These are phyloP conservation scores for Termitomyces eurrhizus DNA, from an alignment of 768 basidiomycete genomes.

Conservation along the genomic window DNA sequence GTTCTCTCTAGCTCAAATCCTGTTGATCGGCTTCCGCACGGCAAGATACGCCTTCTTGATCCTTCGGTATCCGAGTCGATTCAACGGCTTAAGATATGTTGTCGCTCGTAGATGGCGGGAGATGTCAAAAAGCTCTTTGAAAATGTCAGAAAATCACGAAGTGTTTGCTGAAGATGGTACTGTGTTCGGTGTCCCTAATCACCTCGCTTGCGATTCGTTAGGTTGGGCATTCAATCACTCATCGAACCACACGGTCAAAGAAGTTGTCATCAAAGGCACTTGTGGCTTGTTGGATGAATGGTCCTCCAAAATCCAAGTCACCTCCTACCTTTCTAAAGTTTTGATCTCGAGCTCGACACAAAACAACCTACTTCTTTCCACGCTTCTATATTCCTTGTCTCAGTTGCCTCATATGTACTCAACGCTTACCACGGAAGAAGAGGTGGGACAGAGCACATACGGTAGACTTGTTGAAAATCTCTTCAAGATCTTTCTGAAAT, in stretches of 20 bases:
- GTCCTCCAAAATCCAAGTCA: neutral
- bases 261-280: neutral
- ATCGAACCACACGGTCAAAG: neutral
- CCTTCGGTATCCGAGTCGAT: neutral
- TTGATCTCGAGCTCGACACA: neutral
- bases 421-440: neutral
- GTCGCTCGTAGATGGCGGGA: neutral
- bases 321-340: neutral
- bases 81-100: neutral
- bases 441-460: neutral
- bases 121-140: neutral
- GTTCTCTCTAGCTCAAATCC: neutral
- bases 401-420: neutral
- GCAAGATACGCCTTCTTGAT: neutral
- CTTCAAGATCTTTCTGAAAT: neutral
- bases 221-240: neutral
- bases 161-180: neutral
- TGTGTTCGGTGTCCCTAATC: neutral
- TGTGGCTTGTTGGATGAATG: neutral
- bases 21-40: neutral
- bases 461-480: neutral
- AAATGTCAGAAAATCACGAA: neutral
- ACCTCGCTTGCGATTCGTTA: neutral
- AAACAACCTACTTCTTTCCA: neutral
- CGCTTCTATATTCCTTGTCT: neutral